Evolutionary conservation across 176 grass and related monocot genomes (phyloP).

Genomic region (Eleusine coracana): DNA sequence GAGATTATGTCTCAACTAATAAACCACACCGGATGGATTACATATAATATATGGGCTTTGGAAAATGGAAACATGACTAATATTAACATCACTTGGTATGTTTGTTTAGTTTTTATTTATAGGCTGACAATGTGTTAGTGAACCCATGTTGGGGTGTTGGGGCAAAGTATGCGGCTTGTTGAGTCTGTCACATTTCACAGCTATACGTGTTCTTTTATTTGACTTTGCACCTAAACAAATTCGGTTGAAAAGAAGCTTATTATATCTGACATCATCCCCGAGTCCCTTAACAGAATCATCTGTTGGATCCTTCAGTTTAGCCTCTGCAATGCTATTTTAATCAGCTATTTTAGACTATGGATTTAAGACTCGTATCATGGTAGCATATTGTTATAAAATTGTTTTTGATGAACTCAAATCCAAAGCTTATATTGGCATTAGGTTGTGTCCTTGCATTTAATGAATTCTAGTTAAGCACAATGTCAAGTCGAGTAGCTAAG

Average conservation of each 20-base stretch:
- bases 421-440: neutral
- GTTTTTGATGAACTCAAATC: too few relatives aligned
- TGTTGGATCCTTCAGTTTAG: neutral
- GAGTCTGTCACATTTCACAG: neutral
- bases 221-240: neutral
- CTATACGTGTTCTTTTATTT: neutral
- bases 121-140: neutral
- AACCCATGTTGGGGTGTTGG: neutral
- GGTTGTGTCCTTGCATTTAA: too few relatives aligned
- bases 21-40: neutral
- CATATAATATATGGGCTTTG: neutral
- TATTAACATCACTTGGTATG: neutral
- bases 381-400: too few relatives aligned
- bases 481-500: too few relatives aligned
- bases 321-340: neutral
- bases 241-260: neutral
- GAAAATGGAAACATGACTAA: neutral
- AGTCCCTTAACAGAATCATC: neutral
- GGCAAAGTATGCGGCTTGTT: neutral
- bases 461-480: too few relatives aligned
- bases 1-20: neutral
- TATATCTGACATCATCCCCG: neutral
- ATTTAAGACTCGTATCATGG: neutral
- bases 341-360: neutral
- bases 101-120: neutral